Evolutionary conservation across 129 eudicot genomes (phyloP).

Genomic region (Centaurea solstitialis): DNA sequence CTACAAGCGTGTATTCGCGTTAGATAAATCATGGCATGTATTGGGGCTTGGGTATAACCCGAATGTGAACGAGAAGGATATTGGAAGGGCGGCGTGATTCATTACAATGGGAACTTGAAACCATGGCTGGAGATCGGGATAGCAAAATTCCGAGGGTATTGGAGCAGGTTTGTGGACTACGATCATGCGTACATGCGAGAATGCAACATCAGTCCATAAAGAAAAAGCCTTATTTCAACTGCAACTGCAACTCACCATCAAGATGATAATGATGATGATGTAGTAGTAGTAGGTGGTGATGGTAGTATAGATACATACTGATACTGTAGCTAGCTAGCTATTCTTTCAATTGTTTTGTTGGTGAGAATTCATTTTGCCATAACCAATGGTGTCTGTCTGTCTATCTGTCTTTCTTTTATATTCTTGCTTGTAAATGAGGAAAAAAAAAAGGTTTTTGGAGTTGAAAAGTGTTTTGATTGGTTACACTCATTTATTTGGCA

Average conservation of each 20-base stretch:
- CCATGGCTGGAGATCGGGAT: slow-evolving; percentile 81
- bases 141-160: slow-evolving; percentile 56
- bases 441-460: neutral
- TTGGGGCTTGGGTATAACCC: slow-evolving; percentile 80
- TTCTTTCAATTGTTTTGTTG: neutral
- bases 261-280: too few relatives aligned
- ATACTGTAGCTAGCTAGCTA: neutral
- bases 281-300: too few relatives aligned
- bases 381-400: neutral
- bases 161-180: slow-evolving; percentile 64
- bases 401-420: neutral
- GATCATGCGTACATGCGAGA: slow-evolving; percentile 61
- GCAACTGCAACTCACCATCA: too few relatives aligned
- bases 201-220: slow-evolving; percentile 62
- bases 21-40: slow-evolving; percentile 70
- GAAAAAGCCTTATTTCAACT: neutral
- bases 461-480: neutral
- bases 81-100: slow-evolving; percentile 68
- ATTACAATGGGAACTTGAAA: slow-evolving; percentile 72
- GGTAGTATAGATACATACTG: neutral
- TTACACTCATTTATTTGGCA: too few relatives aligned
- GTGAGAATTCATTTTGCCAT: neutral
- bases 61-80: slow-evolving; percentile 54
- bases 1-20: slow-evolving; percentile 51
- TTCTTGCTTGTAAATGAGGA: neutral